A percentile compares a stretch with the other conserved stretches of the same genome.
Conservation (phyloP, 148 eudicot species). For the Fagopyrum homotropicum region DNA sequence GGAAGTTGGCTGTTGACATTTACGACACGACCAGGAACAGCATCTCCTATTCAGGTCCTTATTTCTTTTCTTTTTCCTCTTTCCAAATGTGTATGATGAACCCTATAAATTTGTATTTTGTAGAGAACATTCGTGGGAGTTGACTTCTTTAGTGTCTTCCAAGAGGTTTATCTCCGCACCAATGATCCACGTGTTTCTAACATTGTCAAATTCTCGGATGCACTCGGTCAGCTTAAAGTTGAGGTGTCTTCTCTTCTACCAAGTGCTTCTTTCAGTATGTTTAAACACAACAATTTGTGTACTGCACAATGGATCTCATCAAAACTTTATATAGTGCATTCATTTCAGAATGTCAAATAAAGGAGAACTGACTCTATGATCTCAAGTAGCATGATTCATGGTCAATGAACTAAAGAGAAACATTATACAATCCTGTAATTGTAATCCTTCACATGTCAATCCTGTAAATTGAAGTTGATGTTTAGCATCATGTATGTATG, state of each 20-base stretch:
- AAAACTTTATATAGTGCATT: background rate
- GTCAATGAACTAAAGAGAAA: background rate
- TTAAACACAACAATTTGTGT: background rate
- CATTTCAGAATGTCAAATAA: background rate
- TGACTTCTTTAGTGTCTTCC: conserved; percentile 85
- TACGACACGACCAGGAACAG: conserved; percentile 91
- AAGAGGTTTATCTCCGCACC: conserved; percentile 72
- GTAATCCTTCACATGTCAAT: background rate
- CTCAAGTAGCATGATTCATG: background rate
- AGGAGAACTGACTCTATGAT: background rate
- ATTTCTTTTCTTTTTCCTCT: background rate
- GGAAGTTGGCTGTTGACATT: conserved; percentile 94
- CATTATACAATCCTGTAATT: background rate
- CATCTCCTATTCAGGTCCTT: conserved; percentile 89
- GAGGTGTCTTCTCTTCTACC: conserved; percentile 43
- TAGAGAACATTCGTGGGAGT: conserved; percentile 95
- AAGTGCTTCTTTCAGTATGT: background rate
- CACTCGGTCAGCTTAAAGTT: conserved; percentile 90
- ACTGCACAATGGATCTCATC: background rate
- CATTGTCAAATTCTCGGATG: conserved; percentile 83
- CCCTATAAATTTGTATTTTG: background rate
- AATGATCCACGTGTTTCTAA: conserved; percentile 91
- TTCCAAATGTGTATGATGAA: background rate
- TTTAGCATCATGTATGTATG: background rate
- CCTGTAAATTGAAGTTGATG: background rate